These are phyloP conservation scores for Lathyrus tuberosus DNA, from an alignment of 306 rosid species.

Conservation along the genomic window DNA sequence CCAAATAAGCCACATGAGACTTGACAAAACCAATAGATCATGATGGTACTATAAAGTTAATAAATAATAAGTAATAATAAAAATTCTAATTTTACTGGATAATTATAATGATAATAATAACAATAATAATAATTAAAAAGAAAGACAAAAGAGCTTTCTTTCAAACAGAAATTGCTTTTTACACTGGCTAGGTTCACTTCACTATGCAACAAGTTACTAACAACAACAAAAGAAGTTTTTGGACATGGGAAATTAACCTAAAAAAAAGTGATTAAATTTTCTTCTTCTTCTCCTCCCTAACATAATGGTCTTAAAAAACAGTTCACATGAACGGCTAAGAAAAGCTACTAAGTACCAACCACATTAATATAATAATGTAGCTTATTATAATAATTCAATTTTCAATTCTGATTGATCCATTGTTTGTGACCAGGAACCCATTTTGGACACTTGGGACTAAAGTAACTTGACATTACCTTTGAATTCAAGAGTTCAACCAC, in stretches of 20 bases:
- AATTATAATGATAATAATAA: neutral
- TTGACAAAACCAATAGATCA: slow-evolving; percentile 49
- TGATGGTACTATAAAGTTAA: slow-evolving; percentile 37
- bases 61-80: neutral
- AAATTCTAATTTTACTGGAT: slow-evolving; percentile 27
- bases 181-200: slow-evolving; percentile 65
- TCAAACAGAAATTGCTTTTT: slow-evolving; percentile 69
- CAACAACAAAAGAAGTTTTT: slow-evolving; percentile 38
- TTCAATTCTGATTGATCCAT: slow-evolving; percentile 57
- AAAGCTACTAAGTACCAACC: slow-evolving; percentile 44
- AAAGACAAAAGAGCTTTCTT: slow-evolving; percentile 41
- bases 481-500: slow-evolving; percentile 86
- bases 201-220: slow-evolving; percentile 49
- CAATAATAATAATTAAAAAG: neutral
- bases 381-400: neutral
- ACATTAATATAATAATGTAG: slow-evolving; percentile 29
- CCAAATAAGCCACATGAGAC: slow-evolving; percentile 50
- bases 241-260: slow-evolving; percentile 52
- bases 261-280: slow-evolving; percentile 45
- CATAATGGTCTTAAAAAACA: slow-evolving; percentile 48
- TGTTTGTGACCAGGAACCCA: slow-evolving; percentile 92
- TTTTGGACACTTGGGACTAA: slow-evolving; percentile 94
- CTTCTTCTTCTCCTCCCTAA: slow-evolving; percentile 42
- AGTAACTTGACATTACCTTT: slow-evolving; percentile 59
- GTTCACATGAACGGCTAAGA: slow-evolving; percentile 58